phyloP scores from a whole-genome alignment of 306 rosid species.

The Gynostemma pentaphyllum region DNA sequence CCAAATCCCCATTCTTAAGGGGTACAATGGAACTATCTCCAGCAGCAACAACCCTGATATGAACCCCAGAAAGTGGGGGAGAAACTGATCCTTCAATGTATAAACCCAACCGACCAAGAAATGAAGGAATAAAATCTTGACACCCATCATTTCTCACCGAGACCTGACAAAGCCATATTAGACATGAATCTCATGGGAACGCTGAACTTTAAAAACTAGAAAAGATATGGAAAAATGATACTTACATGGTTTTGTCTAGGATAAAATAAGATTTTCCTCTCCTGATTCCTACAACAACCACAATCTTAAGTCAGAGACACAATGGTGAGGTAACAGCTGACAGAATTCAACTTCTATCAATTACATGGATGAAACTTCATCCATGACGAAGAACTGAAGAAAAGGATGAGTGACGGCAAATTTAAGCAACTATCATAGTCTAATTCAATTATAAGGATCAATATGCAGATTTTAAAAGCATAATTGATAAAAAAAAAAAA shows the following conservation, averaged over 20 bases:
- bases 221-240: slow-evolving; percentile 5
- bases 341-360: background rate
- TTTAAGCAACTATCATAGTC: too few species aligned
- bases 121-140: slow-evolving; percentile 62
- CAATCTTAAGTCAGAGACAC: slow-evolving; percentile 16
- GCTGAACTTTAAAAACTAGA: background rate
- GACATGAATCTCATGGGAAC: slow-evolving; percentile 15
- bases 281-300: slow-evolving; percentile 43
- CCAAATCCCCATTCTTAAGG: slow-evolving; percentile 57
- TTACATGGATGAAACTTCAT: slow-evolving; percentile 8
- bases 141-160: slow-evolving; percentile 61
- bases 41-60: slow-evolving; percentile 57
- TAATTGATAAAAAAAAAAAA: too few species aligned
- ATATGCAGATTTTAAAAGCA: too few species aligned
- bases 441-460: too few species aligned
- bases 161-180: slow-evolving; percentile 33
- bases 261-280: slow-evolving; percentile 67
- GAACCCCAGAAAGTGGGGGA: slow-evolving; percentile 76
- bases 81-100: slow-evolving; percentile 80
- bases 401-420: background rate
- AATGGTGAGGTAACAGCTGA: slow-evolving; percentile 1
- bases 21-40: slow-evolving; percentile 58
- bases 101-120: slow-evolving; percentile 62
- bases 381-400: background rate
- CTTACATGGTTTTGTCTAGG: slow-evolving; percentile 74